A percentile compares a stretch with the other conserved stretches of the same genome.
Evolutionary conservation across 2,329 filamentous ascomycete species (phyloP).

Genomic region (Cladosporium sp.): DNA sequence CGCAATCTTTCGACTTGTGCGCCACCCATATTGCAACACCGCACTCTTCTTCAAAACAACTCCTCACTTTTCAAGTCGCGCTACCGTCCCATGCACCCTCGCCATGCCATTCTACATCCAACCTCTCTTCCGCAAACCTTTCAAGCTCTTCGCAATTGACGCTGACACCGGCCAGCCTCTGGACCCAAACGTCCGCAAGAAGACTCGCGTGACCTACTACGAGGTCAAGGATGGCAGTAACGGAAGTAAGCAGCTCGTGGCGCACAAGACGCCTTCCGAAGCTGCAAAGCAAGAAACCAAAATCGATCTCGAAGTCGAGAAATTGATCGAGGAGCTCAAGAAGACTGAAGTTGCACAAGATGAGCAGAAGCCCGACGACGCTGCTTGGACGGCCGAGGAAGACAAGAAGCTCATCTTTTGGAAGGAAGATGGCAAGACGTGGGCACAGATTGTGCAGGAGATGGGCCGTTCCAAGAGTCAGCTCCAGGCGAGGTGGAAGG

Average conservation of each 20-base stretch:
- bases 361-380: not conserved
- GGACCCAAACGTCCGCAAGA: conserved; percentile 16
- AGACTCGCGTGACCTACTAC: conserved; percentile 20
- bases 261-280: conserved; percentile 19
- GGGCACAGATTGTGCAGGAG: conserved; percentile 30
- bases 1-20: no score
- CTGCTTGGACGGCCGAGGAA: conserved; percentile 35
- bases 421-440: conserved; percentile 29
- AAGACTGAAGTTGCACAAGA: not conserved
- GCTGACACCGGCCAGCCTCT: conserved; percentile 29
- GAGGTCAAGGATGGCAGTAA: conserved; percentile 24
- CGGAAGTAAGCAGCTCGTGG: conserved; percentile 24
- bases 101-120: conserved; percentile 7
- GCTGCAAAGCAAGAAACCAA: not conserved
- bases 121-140: conserved; percentile 10
- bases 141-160: conserved; percentile 21
- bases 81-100: not conserved
- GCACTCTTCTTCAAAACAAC: not conserved
- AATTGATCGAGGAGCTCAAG: not conserved
- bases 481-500: conserved; percentile 29
- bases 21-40: no score
- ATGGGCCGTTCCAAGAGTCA: conserved; percentile 26
- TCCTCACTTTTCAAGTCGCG: no score
- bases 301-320: not conserved
- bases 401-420: conserved; percentile 38